Conservation (phyloP, 805 yeast species). For the Pichia nanzhaoensis region DNA sequence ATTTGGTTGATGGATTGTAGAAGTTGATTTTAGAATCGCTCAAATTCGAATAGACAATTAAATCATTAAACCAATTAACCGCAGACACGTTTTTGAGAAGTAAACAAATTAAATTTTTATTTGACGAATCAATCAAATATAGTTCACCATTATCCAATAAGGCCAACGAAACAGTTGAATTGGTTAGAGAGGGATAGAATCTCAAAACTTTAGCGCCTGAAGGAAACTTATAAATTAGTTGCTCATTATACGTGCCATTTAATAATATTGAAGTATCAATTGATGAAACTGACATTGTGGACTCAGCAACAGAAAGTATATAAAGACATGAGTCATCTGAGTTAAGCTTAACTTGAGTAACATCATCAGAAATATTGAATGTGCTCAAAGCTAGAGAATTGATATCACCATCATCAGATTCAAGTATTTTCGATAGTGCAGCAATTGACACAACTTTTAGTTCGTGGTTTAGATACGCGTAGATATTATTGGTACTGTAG, state of each 20-base stretch:
- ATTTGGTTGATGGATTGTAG: not conserved
- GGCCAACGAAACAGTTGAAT: not conserved
- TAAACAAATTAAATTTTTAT: not conserved
- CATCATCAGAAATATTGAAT: not conserved
- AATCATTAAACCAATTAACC: constrained; percentile 11
- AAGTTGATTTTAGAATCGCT: constrained; percentile 5
- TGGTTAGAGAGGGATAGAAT: constrained; percentile 7
- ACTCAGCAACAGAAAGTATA: constrained; percentile 14
- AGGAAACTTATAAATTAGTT: constrained; percentile 2
- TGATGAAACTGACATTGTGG: constrained; percentile 1
- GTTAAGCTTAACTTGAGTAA: constrained; percentile 20
- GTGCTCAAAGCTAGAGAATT: not conserved
- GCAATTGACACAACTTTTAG: constrained; percentile 18
- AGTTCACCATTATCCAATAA: constrained; percentile 7
- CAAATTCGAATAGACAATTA: not conserved
- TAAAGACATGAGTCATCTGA: constrained; percentile 17
- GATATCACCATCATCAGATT: constrained; percentile 11
- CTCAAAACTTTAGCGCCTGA: not conserved
- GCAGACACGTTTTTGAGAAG: constrained; percentile 6
- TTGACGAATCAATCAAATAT: constrained; percentile 5
- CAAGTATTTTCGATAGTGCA: constrained; percentile 15
- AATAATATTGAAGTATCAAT: constrained; percentile 6
- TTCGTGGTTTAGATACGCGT: constrained; percentile 17
- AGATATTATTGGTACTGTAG: constrained; percentile 13
- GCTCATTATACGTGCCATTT: constrained; percentile 5